A percentile compares a stretch with the other conserved stretches of the same genome.
These are phyloP conservation scores for Arachnomyces sp. DNA, from an alignment of 2,329 filamentous ascomycete genomes.

Conservation along the genomic window DNA sequence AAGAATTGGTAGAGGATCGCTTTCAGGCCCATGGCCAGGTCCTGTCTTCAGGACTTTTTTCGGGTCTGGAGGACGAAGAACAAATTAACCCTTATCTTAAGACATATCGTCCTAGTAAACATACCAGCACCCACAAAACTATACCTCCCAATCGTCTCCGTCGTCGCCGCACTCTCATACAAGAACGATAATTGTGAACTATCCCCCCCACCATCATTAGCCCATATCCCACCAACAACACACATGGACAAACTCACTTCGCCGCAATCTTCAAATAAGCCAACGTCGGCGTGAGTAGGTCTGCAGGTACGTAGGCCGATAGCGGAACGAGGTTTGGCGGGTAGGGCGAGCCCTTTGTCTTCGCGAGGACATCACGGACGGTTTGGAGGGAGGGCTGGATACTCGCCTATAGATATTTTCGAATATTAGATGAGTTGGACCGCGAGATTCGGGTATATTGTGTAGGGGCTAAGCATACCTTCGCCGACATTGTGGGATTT, in stretches of 20 bases:
- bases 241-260: conserved; percentile 46
- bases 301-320: conserved; percentile 77
- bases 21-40: conserved; percentile 72
- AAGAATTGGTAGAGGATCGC: conserved; percentile 76
- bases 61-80: conserved; percentile 39
- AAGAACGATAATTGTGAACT: conserved; percentile 78
- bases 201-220: conserved; percentile 1
- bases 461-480: background rate
- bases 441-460: background rate
- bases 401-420: conserved; percentile 31
- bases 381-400: conserved; percentile 57
- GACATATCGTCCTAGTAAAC: conserved; percentile 15
- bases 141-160: conserved; percentile 87
- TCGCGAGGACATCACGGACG: conserved; percentile 49
- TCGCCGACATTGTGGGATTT: too few relatives aligned
- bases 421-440: background rate
- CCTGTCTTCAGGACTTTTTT: conserved; percentile 80
- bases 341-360: conserved; percentile 44
- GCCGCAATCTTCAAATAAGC: conserved; percentile 88
- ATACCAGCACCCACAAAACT: conserved; percentile 81
- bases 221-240: background rate
- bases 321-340: conserved; percentile 74
- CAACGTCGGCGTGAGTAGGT: conserved; percentile 87
- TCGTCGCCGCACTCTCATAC: conserved; percentile 86
- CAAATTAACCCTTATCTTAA: conserved; percentile 6